Percentiles rank a stretch among this genome's conserved stretches.
phyloP scores from a whole-genome alignment of 2,329 filamentous ascomycete species.

The Sporothrix curviconia region DNA sequence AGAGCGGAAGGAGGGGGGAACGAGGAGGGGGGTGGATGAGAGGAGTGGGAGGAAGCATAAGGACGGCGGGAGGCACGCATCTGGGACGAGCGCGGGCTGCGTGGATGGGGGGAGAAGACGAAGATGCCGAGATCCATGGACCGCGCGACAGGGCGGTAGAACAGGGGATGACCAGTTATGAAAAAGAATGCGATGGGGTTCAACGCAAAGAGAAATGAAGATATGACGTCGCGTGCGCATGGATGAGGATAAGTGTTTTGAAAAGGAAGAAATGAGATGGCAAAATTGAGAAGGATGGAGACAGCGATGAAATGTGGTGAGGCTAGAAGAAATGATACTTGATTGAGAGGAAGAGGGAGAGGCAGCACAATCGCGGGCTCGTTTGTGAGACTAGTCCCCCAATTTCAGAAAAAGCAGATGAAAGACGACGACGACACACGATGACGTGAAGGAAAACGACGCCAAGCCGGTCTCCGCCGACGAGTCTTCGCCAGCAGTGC shows the following conservation, averaged over 20 bases:
- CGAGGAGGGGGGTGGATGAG: not conserved
- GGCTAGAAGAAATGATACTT: not conserved
- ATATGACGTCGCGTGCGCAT: no score
- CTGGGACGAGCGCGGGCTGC: not conserved
- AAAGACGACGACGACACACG: no score
- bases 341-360: not conserved
- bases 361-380: not conserved
- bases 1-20: not conserved
- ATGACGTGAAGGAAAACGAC: not conserved
- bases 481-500: no score
- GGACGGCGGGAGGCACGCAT: slow-evolving; percentile 3
- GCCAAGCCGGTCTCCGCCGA: no score
- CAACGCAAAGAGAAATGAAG: no score
- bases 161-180: no score
- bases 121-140: not conserved
- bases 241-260: no score
- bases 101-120: not conserved
- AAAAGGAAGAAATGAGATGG: no score
- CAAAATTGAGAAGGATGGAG: not conserved
- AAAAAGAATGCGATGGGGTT: no score
- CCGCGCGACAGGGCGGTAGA: not conserved
- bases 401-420: not conserved
- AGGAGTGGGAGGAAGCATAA: not conserved
- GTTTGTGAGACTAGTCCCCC: slow-evolving; percentile 10
- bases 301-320: not conserved